phyloP scores from a whole-genome alignment of 2,329 filamentous ascomycete species.

The Madurella mycetomatis region DNA sequence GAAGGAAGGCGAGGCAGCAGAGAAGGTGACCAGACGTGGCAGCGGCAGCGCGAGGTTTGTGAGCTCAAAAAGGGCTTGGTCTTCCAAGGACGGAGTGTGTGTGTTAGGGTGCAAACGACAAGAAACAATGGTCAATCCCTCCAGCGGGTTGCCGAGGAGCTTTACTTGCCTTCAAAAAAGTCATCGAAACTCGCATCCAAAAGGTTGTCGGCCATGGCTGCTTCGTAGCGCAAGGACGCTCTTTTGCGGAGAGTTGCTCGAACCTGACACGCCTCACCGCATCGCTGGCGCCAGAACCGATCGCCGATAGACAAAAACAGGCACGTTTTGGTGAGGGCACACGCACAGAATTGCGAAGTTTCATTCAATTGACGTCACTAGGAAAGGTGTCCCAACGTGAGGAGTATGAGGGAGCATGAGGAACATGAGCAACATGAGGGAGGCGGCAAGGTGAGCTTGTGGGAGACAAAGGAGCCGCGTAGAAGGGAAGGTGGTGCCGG shows the following conservation, averaged over 20 bases:
- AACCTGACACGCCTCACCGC: not conserved
- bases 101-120: not conserved
- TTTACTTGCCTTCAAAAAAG: slow-evolving; percentile 15
- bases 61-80: not conserved
- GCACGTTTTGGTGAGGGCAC: not conserved
- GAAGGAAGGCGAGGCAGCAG: not conserved
- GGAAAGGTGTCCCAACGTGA: no score
- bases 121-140: not conserved
- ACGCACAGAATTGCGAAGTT: not conserved
- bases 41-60: not conserved
- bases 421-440: no score
- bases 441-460: no score
- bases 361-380: no score
- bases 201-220: slow-evolving; percentile 18
- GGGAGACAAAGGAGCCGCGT: no score
- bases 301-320: not conserved
- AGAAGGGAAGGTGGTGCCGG: no score
- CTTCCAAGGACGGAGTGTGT: not conserved
- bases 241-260: not conserved
- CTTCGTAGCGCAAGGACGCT: not conserved
- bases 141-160: not conserved
- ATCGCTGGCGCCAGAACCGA: not conserved
- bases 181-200: slow-evolving; percentile 16
- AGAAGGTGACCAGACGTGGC: not conserved
- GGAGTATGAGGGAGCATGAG: no score